These are phyloP conservation scores for Ophiostoma novo-ulmi DNA, from an alignment of 2,329 filamentous ascomycete species.

Conservation along the genomic window DNA sequence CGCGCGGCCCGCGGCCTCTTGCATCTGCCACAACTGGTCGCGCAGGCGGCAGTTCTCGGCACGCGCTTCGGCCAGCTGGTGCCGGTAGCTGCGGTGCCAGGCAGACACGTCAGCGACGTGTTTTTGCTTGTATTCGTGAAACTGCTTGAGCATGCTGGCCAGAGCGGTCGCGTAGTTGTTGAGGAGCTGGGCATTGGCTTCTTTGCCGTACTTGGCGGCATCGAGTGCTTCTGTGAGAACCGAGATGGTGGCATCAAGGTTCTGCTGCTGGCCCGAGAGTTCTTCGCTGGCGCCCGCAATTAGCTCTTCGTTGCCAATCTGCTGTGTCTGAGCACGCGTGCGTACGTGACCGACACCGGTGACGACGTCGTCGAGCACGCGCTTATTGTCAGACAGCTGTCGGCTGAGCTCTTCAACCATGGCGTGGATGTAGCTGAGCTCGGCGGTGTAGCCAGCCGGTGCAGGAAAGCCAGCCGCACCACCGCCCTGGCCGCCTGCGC, in stretches of 20 bases:
- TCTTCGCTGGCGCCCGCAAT: constrained; percentile 52
- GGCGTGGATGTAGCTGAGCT: constrained; percentile 62
- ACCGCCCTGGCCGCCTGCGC: constrained; percentile 29
- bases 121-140: constrained; percentile 61
- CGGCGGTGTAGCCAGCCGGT: constrained; percentile 62
- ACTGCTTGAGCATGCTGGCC: constrained; percentile 55
- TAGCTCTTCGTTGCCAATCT: constrained; percentile 54
- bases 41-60: constrained; percentile 59
- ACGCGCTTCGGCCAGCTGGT: constrained; percentile 60
- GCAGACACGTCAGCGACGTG: constrained; percentile 57
- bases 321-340: constrained; percentile 48
- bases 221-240: constrained; percentile 58
- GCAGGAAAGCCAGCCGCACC: constrained; percentile 50
- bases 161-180: constrained; percentile 55
- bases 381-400: constrained; percentile 57
- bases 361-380: constrained; percentile 59
- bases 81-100: constrained; percentile 63
- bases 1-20: constrained; percentile 53
- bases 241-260: constrained; percentile 52
- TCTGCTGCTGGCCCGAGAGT: constrained; percentile 48
- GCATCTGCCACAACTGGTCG: constrained; percentile 64
- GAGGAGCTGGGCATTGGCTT: constrained; percentile 56
- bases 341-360: constrained; percentile 58
- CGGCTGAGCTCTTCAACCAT: constrained; percentile 64
- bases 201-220: constrained; percentile 54